Evolutionary conservation across 768 basidiomycete genomes (phyloP).

Genomic region (Pulveroboletus sp.): DNA sequence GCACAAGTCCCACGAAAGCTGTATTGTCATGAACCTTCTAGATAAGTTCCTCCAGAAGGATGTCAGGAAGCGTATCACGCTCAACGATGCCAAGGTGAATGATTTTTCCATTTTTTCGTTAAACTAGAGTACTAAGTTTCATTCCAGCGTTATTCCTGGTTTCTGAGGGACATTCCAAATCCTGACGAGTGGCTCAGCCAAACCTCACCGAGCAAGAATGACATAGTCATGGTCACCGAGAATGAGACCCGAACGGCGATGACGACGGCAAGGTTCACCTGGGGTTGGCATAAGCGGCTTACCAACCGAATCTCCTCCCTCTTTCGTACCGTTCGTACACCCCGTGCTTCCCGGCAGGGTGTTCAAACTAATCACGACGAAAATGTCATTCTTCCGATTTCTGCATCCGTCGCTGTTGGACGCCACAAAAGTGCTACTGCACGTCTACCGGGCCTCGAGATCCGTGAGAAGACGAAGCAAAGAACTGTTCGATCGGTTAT

Average conservation of each 20-base stretch:
- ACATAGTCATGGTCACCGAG: conserved; percentile 61
- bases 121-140: conserved; percentile 1
- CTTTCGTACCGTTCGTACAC: conserved; percentile 41
- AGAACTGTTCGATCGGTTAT: conserved; percentile 17
- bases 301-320: conserved; percentile 47
- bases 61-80: conserved; percentile 64
- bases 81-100: conserved; percentile 80
- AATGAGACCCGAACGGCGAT: conserved; percentile 77
- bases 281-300: conserved; percentile 50
- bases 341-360: conserved; percentile 15
- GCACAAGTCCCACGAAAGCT: conserved; percentile 47
- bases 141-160: conserved; percentile 60
- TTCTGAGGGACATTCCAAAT: conserved; percentile 63
- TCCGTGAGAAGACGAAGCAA: conserved; percentile 29
- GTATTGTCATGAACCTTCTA: conserved; percentile 68
- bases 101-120: not conserved
- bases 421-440: conserved; percentile 26
- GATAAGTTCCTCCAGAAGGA: conserved; percentile 81
- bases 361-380: conserved; percentile 17
- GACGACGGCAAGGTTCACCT: conserved; percentile 60
- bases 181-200: conserved; percentile 68
- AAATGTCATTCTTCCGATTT: conserved; percentile 30
- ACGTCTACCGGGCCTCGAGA: conserved; percentile 12
- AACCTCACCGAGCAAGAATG: conserved; percentile 49
- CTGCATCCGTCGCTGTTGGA: conserved; percentile 17